These are phyloP conservation scores for Phragmites australis DNA, from an alignment of 176 grass and related monocot species.

Conservation along the genomic window DNA sequence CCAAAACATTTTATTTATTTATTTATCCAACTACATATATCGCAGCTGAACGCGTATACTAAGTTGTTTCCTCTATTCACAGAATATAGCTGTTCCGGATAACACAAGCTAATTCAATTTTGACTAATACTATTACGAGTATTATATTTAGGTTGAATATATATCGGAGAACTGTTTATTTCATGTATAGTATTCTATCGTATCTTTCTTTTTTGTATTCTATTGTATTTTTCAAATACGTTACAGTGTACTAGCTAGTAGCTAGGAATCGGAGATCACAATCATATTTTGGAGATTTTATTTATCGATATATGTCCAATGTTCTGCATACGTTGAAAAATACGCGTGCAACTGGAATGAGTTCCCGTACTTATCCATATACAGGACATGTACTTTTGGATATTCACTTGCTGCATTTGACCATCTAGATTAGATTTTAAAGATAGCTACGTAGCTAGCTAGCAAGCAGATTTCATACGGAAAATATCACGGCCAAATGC, in stretches of 20 bases:
- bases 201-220: too few relatives aligned
- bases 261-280: too few relatives aligned
- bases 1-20: constrained; percentile 6
- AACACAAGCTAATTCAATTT: neutral
- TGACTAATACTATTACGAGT: neutral
- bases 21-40: neutral
- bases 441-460: neutral
- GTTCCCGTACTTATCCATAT: neutral
- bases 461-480: neutral
- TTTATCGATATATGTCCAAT: too few relatives aligned
- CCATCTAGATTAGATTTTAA: neutral
- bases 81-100: neutral
- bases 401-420: neutral
- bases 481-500: constrained; percentile 39
- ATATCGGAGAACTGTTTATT: neutral
- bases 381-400: neutral
- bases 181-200: too few relatives aligned
- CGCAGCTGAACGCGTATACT: neutral
- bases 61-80: neutral
- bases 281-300: neutral
- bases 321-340: too few relatives aligned
- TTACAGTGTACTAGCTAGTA: too few relatives aligned
- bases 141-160: too few relatives aligned
- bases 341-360: too few relatives aligned
- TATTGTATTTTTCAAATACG: neutral